These are phyloP conservation scores for sweet orange (Citrus sinensis) DNA, from an alignment of 345 rosid genomes.

Conservation along the genomic window DNA sequence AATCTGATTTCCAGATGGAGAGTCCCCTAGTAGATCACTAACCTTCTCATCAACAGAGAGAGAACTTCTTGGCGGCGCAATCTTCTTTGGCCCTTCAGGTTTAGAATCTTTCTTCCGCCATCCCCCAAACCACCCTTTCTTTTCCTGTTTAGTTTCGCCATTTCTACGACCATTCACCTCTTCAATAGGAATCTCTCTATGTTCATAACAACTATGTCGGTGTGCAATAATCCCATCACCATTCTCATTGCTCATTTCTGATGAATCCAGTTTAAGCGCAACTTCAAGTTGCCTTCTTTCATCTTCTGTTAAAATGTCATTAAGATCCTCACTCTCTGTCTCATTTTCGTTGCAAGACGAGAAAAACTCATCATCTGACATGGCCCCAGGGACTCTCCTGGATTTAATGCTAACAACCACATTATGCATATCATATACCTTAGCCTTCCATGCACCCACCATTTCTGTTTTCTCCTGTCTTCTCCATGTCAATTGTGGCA, in stretches of 20 bases:
- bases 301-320: slow-evolving; percentile 75
- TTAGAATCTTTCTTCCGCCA: slow-evolving; percentile 83
- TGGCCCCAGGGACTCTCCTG: slow-evolving; percentile 86
- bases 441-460: slow-evolving; percentile 90
- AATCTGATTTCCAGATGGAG: slow-evolving; percentile 54
- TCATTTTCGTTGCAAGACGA: slow-evolving; percentile 73
- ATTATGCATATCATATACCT: slow-evolving; percentile 97
- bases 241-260: slow-evolving; percentile 52
- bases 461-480: slow-evolving; percentile 87
- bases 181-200: slow-evolving; percentile 73
- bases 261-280: slow-evolving; percentile 73
- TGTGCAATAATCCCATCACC: slow-evolving; percentile 51
- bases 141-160: slow-evolving; percentile 62
- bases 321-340: slow-evolving; percentile 71
- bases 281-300: slow-evolving; percentile 87
- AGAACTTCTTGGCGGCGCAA: slow-evolving; percentile 73
- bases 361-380: slow-evolving; percentile 89
- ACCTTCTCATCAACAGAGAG: slow-evolving; percentile 84
- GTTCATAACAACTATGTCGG: slow-evolving; percentile 71
- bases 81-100: slow-evolving; percentile 57
- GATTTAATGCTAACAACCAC: slow-evolving; percentile 95
- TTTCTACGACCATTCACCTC: slow-evolving; percentile 45
- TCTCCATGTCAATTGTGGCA: slow-evolving; percentile 93
- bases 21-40: slow-evolving; percentile 70
- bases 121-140: slow-evolving; percentile 97